These are phyloP conservation scores for Imleria badia DNA, from an alignment of 768 basidiomycete genomes.

Conservation along the genomic window DNA sequence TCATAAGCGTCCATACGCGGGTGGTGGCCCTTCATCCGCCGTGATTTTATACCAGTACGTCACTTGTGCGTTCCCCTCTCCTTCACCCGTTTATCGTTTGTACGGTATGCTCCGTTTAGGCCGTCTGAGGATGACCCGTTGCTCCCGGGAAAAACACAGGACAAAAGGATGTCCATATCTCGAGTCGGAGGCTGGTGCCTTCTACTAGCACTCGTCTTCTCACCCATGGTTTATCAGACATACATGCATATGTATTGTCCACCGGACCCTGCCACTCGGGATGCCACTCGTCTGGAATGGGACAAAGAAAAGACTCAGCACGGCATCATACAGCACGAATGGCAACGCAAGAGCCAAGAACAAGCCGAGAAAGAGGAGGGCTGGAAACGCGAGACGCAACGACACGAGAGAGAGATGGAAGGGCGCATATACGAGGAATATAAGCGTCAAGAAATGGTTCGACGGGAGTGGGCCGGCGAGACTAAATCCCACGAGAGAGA, in stretches of 20 bases:
- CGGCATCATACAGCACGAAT: not conserved
- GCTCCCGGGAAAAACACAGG: not conserved
- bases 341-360: not conserved
- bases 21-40: too few species aligned
- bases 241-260: slow-evolving; percentile 8
- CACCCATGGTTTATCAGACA: not conserved
- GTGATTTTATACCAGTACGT: not conserved
- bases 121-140: not conserved
- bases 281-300: slow-evolving; percentile 6
- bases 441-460: not conserved
- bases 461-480: slow-evolving; percentile 6
- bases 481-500: slow-evolving; percentile 12
- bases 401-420: slow-evolving; percentile 3
- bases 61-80: not conserved
- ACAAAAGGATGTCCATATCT: not conserved
- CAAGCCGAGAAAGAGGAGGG: not conserved
- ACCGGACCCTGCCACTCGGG: slow-evolving; percentile 1
- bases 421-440: slow-evolving; percentile 2
- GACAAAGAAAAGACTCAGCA: slow-evolving; percentile 3
- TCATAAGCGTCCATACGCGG: not conserved
- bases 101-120: not conserved
- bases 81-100: not conserved
- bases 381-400: slow-evolving; percentile 1
- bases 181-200: not conserved
- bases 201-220: not conserved